These are phyloP conservation scores for Neurospora sp. DNA, from an alignment of 495 filamentous ascomycete genomes.

Conservation along the genomic window DNA sequence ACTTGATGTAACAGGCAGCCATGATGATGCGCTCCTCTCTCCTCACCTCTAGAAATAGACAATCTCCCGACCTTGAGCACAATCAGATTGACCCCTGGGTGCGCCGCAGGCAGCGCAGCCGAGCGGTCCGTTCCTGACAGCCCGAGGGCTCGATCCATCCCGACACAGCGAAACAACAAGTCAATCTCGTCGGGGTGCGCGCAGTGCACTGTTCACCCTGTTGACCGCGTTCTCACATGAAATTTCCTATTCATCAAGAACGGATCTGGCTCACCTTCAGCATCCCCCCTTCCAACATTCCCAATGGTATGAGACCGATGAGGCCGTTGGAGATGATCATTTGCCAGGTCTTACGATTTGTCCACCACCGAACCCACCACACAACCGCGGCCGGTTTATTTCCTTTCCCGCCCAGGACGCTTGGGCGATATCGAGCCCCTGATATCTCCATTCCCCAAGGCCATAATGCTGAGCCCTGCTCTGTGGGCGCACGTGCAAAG, in stretches of 20 bases:
- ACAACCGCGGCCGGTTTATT: neutral
- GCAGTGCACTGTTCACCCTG: neutral
- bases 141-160: neutral
- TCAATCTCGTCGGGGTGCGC: neutral
- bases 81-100: neutral
- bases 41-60: neutral
- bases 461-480: neutral
- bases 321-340: neutral
- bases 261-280: neutral
- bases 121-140: neutral
- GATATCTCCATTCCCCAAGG: neutral
- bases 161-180: neutral
- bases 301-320: neutral
- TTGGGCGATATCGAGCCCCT: neutral
- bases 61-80: neutral
- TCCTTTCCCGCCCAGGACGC: neutral
- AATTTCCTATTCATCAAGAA: neutral
- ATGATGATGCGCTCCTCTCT: neutral
- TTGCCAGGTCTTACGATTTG: neutral
- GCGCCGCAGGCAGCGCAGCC: neutral
- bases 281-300: neutral
- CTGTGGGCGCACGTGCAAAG: neutral
- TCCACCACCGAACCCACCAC: neutral
- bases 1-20: neutral
- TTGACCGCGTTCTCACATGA: neutral